Base-by-base conservation (phyloP, 768 basidiomycete species). In the Crassisporium funariophilum region DNA sequence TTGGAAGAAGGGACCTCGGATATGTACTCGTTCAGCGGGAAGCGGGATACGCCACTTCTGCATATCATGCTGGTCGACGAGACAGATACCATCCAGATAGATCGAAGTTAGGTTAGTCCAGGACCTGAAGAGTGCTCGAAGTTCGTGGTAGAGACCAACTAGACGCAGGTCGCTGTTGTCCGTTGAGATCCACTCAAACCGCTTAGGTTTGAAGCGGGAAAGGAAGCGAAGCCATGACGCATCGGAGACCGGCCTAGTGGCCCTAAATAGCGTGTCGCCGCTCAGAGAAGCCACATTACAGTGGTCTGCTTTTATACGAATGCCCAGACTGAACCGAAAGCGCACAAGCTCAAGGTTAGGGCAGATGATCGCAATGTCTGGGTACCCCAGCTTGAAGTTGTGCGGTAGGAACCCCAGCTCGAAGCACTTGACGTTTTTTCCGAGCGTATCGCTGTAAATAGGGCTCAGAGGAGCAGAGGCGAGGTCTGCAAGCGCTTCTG, bases 141-240 rank as follows among this genome's bases (percentile, higher is more conserved):
- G 29, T 22, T 47, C 38, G 21, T 35, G 17, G 34, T 52, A 51
- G 4, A 53, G n/a, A 7, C 46, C 48, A 20, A 56, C 36, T 5
- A 54, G 27, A 37, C 44, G 43, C 11, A 55, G 36, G 8, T 45
- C 25, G 5, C 31, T 9, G 15, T 37, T 20, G 22, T 46, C 43
- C 16, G 33, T 34, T 3, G 58, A 47, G 12, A 55, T 36, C 57
- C 59, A 56, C 35, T 56, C 59, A 17, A 58, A 56, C n/a, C 22
- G 47, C 41, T 40, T 44, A 11, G 59, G 50, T 16, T 41, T 45
- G 25, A 60, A 50, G 19, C 44, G 38, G n/a, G 50, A 52, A 11
- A 58, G 41, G 34, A 58, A 52, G 3, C 17, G 33, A n/a, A 49
- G 23, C 43, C 48, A 55, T 13, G 48, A 54, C 24, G 24, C 27